These are phyloP conservation scores for Physaria fendleri DNA, from an alignment of 345 rosid species.

Conservation along the genomic window DNA sequence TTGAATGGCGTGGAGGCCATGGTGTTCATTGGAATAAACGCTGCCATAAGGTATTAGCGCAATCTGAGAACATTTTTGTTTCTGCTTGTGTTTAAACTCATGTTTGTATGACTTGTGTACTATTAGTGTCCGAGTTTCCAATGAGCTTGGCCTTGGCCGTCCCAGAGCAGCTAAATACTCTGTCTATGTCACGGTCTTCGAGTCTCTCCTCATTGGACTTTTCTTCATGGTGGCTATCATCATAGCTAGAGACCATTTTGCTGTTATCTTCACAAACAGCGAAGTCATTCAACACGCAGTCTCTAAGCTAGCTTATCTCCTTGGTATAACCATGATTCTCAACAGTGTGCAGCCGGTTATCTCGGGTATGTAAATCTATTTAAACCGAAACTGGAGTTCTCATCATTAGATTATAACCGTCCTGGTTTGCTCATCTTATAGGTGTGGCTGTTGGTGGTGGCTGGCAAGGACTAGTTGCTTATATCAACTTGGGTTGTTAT, in stretches of 20 bases:
- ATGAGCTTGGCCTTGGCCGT: constrained; percentile 67
- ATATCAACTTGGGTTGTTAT: constrained; percentile 64
- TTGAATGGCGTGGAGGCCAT: constrained; percentile 66
- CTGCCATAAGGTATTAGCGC: constrained; percentile 50
- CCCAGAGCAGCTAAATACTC: constrained; percentile 78
- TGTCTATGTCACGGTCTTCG: constrained; percentile 43
- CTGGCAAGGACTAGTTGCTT: constrained; percentile 85
- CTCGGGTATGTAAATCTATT: constrained; percentile 42
- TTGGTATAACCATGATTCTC: constrained; percentile 72
- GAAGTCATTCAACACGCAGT: constrained; percentile 42
- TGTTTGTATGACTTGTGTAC: neutral
- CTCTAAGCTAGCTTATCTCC: constrained; percentile 55
- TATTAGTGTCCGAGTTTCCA: constrained; percentile 68
- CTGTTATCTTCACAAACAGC: constrained; percentile 59
- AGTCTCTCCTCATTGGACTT: constrained; percentile 60
- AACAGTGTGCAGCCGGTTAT: constrained; percentile 85
- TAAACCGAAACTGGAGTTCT: neutral
- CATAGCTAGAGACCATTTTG: constrained; percentile 46
- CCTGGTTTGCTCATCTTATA: neutral
- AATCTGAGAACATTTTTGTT: neutral
- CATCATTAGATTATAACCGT: neutral
- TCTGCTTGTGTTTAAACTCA: neutral
- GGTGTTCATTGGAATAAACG: constrained; percentile 76
- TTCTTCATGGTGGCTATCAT: constrained; percentile 50
- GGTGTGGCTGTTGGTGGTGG: constrained; percentile 91